Evolutionary conservation across 345 rosid species (phyloP).

Genomic region (Hirschfeldia incana): DNA sequence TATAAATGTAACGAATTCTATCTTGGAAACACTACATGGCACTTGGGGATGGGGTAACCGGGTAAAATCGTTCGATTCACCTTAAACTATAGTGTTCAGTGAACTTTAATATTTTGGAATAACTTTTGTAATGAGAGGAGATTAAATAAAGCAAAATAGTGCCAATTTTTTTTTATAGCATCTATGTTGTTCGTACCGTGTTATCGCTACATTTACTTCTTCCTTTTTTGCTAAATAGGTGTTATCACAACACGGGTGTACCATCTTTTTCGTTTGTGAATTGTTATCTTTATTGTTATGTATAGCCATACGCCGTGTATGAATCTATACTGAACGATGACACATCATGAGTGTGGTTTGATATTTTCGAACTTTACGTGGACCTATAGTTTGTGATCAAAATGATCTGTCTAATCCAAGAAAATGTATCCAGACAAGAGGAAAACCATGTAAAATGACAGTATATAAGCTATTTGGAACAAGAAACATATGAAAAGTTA

Average conservation of each 20-base stretch:
- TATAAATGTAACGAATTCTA: not conserved
- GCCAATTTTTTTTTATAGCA: not conserved
- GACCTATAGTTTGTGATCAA: not conserved
- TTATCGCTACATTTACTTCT: not conserved
- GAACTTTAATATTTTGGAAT: not conserved
- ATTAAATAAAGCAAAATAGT: not conserved
- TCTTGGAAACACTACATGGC: not conserved
- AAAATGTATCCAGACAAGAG: not conserved
- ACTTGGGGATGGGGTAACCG: not conserved
- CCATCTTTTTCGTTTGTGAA: not conserved
- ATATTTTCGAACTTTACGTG: not conserved
- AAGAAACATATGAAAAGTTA: not conserved
- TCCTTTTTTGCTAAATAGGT: not conserved
- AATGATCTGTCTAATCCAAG: not conserved
- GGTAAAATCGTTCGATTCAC: not conserved
- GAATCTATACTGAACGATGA: not conserved
- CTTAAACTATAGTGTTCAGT: not conserved
- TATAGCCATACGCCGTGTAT: not conserved
- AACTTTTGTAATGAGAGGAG: not conserved
- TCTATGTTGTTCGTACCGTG: not conserved
- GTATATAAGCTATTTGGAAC: not conserved
- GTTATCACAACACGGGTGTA: not conserved
- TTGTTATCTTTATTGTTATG: not conserved
- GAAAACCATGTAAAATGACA: not conserved
- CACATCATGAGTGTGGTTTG: not conserved